These are phyloP conservation scores for Aspergillus costaricaensis DNA, from an alignment of 2,329 filamentous ascomycete species.

Conservation along the genomic window DNA sequence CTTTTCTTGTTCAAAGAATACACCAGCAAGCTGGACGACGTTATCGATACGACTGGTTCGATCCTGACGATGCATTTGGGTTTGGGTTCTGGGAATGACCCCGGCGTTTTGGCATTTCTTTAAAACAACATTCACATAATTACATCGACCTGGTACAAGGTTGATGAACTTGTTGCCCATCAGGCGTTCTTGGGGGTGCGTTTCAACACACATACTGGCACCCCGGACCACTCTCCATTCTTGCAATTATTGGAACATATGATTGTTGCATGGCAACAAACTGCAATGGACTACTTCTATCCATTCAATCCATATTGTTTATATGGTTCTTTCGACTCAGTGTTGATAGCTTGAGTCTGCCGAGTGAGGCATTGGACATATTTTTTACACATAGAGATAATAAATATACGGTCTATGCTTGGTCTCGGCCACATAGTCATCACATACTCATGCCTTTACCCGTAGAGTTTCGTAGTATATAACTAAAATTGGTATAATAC, in stretches of 20 bases:
- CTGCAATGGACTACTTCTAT: constrained; percentile 4
- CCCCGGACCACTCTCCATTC: not conserved
- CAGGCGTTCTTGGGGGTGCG: not conserved
- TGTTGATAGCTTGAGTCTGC: constrained; percentile 2
- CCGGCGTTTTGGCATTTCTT: constrained; percentile 14
- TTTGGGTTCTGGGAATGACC: constrained; percentile 17
- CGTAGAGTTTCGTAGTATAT: too few relatives aligned
- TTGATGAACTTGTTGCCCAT: constrained; percentile 4
- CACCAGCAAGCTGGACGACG: constrained; percentile 15
- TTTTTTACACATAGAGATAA: not conserved
- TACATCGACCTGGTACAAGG: not conserved
- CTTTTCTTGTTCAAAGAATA: constrained; percentile 12
- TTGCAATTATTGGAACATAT: constrained; percentile 1
- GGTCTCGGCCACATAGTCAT: not conserved
- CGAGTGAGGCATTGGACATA: constrained; percentile 2
- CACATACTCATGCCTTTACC: not conserved
- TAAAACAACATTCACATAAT: constrained; percentile 10
- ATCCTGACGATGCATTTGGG: constrained; percentile 25
- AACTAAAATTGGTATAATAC: too few relatives aligned
- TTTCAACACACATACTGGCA: not conserved
- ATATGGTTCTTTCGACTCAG: constrained; percentile 17
- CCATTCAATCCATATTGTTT: constrained; percentile 11
- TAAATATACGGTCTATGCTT: not conserved
- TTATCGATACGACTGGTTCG: constrained; percentile 23
- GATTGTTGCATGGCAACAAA: not conserved